Base-by-base conservation (phyloP, 352 stramenopile species). In the Pythium folliculosum region DNA sequence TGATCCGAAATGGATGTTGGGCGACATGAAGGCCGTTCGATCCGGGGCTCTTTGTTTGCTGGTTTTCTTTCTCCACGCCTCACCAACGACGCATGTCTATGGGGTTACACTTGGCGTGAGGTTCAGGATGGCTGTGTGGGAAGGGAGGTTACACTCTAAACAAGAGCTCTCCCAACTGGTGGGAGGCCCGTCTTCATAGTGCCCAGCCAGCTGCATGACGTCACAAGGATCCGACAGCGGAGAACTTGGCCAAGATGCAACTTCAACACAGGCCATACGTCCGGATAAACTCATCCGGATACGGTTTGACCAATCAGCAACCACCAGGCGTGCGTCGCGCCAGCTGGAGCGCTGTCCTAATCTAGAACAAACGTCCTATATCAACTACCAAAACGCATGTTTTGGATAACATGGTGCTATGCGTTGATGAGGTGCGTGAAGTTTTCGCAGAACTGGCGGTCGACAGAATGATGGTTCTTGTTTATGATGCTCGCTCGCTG, bases 391-490 rank as follows among this genome's bases (percentile, higher is more conserved):
- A 51, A 50, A 25, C 21, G 2, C 0, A 52, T 61, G 21, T 27
- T 57, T 57, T 25, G 10, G 13, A 45, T 44, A 14, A 44, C 43
- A 44, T 25, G 45, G 16, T 38, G 8, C 2, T 8, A 47, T 16
- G 10, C 8, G 7, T n/a, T 19, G 1, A n/a, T 47, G 40, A 47
- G n/a, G 17, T 21, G 3, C 1, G 1, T 13, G 6, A 6, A 21
- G 6, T 47, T 47, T 47, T 47, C 40, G 40, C 40, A 47, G 40
- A 47, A n/a, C 10, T 19, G 17, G 40, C n/a, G 30, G 50, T 48
- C 48, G 47, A 50, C 59, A 65, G 58, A 65, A 65, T 69, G 62
- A 69, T 69, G 52, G 51, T 68, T 55, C 44, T 60, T 63, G 62
- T 69, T 69, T 69, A 68, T 63, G 62, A 47, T 51, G 54, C 62